phyloP scores from a whole-genome alignment of 768 basidiomycete species.

The Polyporus arcularius region DNA sequence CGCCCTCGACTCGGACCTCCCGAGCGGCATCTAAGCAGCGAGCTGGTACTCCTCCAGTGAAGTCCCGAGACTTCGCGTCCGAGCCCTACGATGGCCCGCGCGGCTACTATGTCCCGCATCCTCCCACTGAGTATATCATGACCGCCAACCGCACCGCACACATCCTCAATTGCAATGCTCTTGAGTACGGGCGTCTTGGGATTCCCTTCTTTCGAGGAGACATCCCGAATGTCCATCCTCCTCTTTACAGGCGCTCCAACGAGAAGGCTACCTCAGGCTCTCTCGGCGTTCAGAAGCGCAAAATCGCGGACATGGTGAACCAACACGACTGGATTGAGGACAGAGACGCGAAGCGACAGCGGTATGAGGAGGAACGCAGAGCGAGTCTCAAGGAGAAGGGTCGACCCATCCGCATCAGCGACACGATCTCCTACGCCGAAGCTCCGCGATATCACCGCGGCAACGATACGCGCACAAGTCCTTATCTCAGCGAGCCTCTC shows the following conservation, averaged over 20 bases:
- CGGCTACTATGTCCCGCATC: conserved; percentile 24
- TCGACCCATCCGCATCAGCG: conserved; percentile 7
- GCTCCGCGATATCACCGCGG: not conserved
- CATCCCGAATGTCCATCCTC: not conserved
- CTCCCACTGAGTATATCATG: conserved; percentile 21
- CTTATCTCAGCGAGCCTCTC: too few species aligned
- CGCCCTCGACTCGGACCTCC: not conserved
- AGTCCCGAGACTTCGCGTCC: conserved; percentile 30
- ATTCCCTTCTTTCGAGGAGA: conserved; percentile 13
- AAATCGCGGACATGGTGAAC: not conserved
- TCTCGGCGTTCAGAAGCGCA: conserved; percentile 15
- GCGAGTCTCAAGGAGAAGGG: conserved; percentile 4
- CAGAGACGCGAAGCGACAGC: conserved; percentile 1
- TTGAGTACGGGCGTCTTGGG: conserved; percentile 8
- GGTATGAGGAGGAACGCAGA: conserved; percentile 10
- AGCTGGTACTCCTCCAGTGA: not conserved
- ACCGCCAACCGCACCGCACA: conserved; percentile 10
- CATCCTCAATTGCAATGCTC: conserved; percentile 19
- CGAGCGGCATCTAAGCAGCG: not conserved
- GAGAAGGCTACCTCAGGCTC: conserved; percentile 1
- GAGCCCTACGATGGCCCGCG: conserved; percentile 20
- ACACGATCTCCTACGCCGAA: conserved; percentile 4
- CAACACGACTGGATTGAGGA: not conserved
- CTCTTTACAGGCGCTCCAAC: conserved; percentile 7
- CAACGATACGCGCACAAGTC: not conserved